Percentiles rank a stretch among this genome's conserved stretches.
phyloP scores from a whole-genome alignment of 768 basidiomycete genomes.

The Russula sp. region DNA sequence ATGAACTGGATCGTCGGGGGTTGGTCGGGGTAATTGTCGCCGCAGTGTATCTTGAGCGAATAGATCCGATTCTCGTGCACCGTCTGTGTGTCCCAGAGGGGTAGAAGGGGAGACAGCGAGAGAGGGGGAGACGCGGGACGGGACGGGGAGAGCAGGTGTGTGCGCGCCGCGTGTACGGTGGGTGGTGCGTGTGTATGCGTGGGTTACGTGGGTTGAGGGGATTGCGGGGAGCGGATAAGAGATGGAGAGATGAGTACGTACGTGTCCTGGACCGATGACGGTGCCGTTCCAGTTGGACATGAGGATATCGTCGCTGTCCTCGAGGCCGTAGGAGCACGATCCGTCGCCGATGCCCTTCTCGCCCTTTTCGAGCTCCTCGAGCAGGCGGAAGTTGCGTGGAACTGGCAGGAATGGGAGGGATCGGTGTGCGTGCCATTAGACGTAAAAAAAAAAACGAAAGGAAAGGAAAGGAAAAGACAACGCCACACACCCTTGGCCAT shows the following conservation, averaged over 20 bases:
- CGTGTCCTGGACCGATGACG: conserved; percentile 97
- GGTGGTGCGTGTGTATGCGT: not conserved
- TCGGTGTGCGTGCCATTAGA: not conserved
- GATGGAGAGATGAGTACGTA: conserved; percentile 36
- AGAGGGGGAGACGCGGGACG: not conserved
- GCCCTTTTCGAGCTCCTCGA: conserved; percentile 99
- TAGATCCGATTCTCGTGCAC: conserved; percentile 99
- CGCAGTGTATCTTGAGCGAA: conserved; percentile 86
- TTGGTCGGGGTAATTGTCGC: conserved; percentile 62
- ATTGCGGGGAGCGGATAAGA: not conserved
- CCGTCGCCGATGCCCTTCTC: conserved; percentile 99
- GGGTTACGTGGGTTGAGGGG: conserved; percentile 9
- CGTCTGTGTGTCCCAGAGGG: conserved; percentile 46
- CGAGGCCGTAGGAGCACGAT: conserved; percentile 93
- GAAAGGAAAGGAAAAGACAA: not conserved
- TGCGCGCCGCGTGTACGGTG: conserved; percentile 9
- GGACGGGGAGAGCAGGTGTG: conserved; percentile 7
- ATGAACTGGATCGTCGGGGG: conserved; percentile 82
- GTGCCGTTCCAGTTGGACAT: conserved; percentile 99
- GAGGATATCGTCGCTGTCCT: conserved; percentile 92
- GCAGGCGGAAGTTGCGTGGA: conserved; percentile 91
- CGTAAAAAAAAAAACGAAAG: conserved; percentile 2
- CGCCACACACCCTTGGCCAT: conserved; percentile 33
- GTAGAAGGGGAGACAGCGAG: not conserved
- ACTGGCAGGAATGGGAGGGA: conserved; percentile 44